These are phyloP conservation scores for Podospora sp. DNA, from an alignment of 495 filamentous ascomycete genomes.

Conservation along the genomic window DNA sequence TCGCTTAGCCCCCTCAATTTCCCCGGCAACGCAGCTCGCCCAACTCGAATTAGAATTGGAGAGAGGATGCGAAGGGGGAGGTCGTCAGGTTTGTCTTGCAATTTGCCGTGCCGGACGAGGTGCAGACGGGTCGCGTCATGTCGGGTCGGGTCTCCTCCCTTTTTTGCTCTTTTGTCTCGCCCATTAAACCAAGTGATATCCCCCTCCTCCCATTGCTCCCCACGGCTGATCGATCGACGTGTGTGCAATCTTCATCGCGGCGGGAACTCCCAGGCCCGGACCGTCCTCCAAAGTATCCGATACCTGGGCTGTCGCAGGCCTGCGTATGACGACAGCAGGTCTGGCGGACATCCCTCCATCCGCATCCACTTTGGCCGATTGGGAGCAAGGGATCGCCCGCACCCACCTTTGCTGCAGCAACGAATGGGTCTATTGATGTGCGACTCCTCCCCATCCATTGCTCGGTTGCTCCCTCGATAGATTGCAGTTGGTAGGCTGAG, in stretches of 20 bases:
- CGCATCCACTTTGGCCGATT: conserved; percentile 11
- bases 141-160: background rate
- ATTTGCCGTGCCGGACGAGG: background rate
- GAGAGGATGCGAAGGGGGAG: background rate
- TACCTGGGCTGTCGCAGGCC: conserved; percentile 18
- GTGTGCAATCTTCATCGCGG: background rate
- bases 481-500: conserved; percentile 26
- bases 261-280: background rate
- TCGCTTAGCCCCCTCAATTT: conserved; percentile 40
- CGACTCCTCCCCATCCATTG: conserved; percentile 5
- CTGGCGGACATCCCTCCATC: conserved; percentile 11
- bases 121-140: conserved; percentile 1
- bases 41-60: conserved; percentile 9
- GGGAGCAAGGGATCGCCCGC: conserved; percentile 1
- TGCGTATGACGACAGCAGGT: conserved; percentile 30
- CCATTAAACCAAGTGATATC: background rate
- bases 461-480: conserved; percentile 10
- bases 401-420: conserved; percentile 12
- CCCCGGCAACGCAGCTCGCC: conserved; percentile 26
- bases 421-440: conserved; percentile 11
- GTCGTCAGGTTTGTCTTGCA: background rate
- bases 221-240: background rate
- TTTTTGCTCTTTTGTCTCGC: background rate
- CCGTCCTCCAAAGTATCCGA: conserved; percentile 1
- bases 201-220: background rate